Evolutionary conservation across 2,329 filamentous ascomycete genomes (phyloP).

Genomic region (Penicillium digitatum): DNA sequence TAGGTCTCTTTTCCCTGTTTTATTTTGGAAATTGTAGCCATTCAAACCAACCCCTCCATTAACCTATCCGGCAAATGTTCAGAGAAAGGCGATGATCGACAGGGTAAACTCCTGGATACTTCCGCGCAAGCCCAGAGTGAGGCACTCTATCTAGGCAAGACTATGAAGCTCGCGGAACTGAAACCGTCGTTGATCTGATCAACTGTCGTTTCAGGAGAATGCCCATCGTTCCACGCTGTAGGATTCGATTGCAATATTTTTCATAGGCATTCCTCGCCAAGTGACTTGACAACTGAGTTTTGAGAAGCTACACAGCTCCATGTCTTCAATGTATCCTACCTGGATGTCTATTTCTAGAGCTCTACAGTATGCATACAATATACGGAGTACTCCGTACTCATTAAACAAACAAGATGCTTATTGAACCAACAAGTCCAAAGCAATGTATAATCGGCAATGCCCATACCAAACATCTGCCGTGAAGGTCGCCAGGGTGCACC

Average conservation of each 20-base stretch:
- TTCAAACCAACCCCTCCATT: not conserved
- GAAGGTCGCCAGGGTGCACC: not conserved
- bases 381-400: too few relatives aligned
- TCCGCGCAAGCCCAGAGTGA: not conserved
- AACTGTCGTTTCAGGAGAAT: not conserved
- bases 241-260: not conserved
- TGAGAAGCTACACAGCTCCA: not conserved
- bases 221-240: not conserved
- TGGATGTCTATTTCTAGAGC: not conserved
- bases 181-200: not conserved
- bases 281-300: too few relatives aligned
- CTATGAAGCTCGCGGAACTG: not conserved
- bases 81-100: constrained; percentile 4
- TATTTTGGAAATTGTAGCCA: not conserved
- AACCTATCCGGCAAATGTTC: constrained; percentile 3
- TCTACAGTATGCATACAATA: not conserved
- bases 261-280: not conserved
- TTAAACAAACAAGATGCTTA: not conserved
- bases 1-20: too few relatives aligned
- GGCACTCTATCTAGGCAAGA: too few relatives aligned
- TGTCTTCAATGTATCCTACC: not conserved
- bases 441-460: not conserved
- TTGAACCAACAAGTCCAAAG: not conserved
- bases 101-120: not conserved
- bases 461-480: not conserved